Evolutionary conservation across 352 stramenopile genomes (phyloP).

Genomic region (Phytophthora meadii): DNA sequence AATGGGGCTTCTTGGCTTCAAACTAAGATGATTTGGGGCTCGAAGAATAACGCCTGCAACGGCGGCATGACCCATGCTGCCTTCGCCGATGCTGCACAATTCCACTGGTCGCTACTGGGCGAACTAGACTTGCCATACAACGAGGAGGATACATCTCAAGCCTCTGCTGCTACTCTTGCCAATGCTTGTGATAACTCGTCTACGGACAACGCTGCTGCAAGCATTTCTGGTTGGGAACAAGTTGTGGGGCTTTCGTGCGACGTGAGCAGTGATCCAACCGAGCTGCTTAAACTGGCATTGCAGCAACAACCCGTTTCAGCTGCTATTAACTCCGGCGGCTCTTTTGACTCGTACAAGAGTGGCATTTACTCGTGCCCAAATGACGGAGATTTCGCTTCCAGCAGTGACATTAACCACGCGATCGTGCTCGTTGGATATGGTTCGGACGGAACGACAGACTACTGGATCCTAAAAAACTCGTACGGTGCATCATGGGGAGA

Average conservation of each 20-base stretch:
- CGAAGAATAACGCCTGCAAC: slow-evolving; percentile 71
- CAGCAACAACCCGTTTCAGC: slow-evolving; percentile 79
- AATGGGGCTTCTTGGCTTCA: slow-evolving; percentile 64
- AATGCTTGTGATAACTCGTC: slow-evolving; percentile 52
- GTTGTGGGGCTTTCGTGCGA: slow-evolving; percentile 66
- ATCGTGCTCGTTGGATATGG: slow-evolving; percentile 82
- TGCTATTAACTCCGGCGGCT: slow-evolving; percentile 76
- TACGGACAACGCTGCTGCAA: slow-evolving; percentile 53
- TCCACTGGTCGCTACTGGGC: slow-evolving; percentile 62
- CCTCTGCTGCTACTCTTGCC: slow-evolving; percentile 27
- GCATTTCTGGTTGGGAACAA: slow-evolving; percentile 74
- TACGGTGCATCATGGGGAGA: slow-evolving; percentile 78
- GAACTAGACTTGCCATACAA: slow-evolving; percentile 76
- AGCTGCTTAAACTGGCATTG: slow-evolving; percentile 73
- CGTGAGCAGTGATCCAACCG: slow-evolving; percentile 53
- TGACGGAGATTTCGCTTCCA: slow-evolving; percentile 70
- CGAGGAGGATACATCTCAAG: slow-evolving; percentile 47
- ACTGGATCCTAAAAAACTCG: slow-evolving; percentile 89
- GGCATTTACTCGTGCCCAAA: slow-evolving; percentile 79
- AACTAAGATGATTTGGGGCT: slow-evolving; percentile 74
- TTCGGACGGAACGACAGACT: slow-evolving; percentile 49
- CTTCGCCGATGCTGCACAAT: slow-evolving; percentile 63
- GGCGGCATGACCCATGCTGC: slow-evolving; percentile 81
- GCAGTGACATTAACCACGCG: slow-evolving; percentile 72
- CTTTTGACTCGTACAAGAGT: slow-evolving; percentile 85